Evolutionary conservation across 805 yeast genomes (phyloP), one percentile per base, ranked within the genome.

Genomic region (Tetrapisispora arboricola): DNA sequence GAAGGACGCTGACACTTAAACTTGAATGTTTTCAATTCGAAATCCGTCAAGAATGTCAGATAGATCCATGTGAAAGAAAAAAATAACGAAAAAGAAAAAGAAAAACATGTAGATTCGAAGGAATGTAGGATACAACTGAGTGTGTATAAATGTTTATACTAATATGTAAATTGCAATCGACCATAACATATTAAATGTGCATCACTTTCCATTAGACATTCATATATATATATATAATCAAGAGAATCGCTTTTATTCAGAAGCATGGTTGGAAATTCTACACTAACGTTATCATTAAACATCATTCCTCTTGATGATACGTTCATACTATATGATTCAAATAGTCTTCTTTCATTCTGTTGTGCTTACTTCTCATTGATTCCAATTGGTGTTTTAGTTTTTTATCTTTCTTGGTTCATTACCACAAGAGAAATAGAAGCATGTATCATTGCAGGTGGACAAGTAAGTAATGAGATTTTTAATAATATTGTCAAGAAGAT

Each of bases 401-500:
- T 84, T 53, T 80, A 88, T 53, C 72, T 85, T 26, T 76, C 95
- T 11, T 83, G 94, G 85, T 83, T 88, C 53, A 64, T 90, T 33
- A 61, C 79, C 12, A 73, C 95, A 0, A 66, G 96, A 40, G 96
- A 92, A 53, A 70, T 85, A 21, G 95, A 88, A 57, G 84, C 95
- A 1, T 77, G 86, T 17, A 64, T 88, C 38, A 70, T 85, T 47
- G 90, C 90, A 0, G 82, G 73, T 1, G 98, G 97, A 1, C 97
- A 90, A 53, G 76, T 88, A 7, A 64, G 71, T 15, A 82, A 84
- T 47, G 96, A 92, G 58, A 54, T 79, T 0, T 53, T 77, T 20
- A 90, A 90, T 60, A 76, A 80, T 43, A 49, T 81, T 2, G 62
- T 84, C 31, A 90, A 90, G 57, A 67, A 68, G 17, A 29, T 74